Conservation (phyloP, 2,329 filamentous ascomycete species). For the Neocucurbitaria cava region DNA sequence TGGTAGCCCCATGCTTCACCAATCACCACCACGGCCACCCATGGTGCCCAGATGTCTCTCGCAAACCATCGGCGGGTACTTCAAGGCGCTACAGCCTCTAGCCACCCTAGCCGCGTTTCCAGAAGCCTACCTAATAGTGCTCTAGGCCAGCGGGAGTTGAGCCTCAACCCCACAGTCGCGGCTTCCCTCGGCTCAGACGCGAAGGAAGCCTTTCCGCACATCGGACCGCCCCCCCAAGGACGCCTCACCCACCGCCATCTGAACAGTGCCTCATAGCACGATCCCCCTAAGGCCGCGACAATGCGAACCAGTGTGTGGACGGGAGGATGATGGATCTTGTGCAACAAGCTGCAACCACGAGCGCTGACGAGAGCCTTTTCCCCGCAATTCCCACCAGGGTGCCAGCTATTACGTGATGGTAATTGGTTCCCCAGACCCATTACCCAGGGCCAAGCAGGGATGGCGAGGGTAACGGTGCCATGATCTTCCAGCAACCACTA, state of each 20-base stretch:
- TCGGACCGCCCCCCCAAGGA: constrained; percentile 6
- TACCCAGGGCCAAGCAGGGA: not conserved
- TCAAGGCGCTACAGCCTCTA: constrained; percentile 1
- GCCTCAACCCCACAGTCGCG: constrained; percentile 22
- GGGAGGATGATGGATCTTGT: not conserved
- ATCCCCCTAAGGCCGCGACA: constrained; percentile 16
- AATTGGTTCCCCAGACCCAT: constrained; percentile 32
- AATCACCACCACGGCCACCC: constrained; percentile 1
- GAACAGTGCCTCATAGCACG: constrained; percentile 14
- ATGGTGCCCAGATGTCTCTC: constrained; percentile 6
- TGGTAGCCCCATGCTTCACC: constrained; percentile 2
- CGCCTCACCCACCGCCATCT: constrained; percentile 6
- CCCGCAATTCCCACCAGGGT: constrained; percentile 16
- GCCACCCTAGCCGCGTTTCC: constrained; percentile 11
- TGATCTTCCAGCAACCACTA: constrained; percentile 1
- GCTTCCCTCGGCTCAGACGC: constrained; percentile 24
- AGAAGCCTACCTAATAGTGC: constrained; percentile 11
- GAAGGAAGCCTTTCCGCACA: constrained; percentile 3
- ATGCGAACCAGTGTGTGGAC: constrained; percentile 10
- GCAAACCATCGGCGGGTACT: constrained; percentile 18
- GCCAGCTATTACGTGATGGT: constrained; percentile 25
- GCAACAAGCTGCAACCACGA: constrained; percentile 8
- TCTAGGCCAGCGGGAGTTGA: constrained; percentile 13
- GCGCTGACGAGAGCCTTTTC: constrained; percentile 9
- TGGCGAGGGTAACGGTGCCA: not conserved